Evolutionary conservation across 768 basidiomycete genomes (phyloP).

Genomic region (Pleurotus sapidus): DNA sequence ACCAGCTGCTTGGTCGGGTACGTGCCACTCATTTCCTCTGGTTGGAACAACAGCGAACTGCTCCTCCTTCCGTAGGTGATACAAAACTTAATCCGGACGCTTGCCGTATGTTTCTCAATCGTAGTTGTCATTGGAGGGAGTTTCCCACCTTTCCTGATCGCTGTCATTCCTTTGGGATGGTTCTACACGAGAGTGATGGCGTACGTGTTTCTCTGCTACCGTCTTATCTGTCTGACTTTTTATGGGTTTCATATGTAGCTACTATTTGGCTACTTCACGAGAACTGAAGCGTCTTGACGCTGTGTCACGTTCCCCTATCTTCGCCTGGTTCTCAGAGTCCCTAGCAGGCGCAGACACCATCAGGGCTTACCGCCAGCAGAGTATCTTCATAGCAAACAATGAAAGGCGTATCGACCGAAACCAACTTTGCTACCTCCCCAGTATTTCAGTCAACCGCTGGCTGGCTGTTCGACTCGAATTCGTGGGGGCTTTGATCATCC

Average conservation of each 20-base stretch:
- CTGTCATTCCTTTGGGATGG: conserved; percentile 71
- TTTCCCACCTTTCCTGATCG: conserved; percentile 80
- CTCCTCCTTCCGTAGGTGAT: conserved; percentile 35
- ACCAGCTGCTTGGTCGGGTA: conserved; percentile 73
- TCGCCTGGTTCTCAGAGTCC: conserved; percentile 80
- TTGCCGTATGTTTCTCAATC: conserved; percentile 56
- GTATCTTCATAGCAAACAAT: conserved; percentile 64
- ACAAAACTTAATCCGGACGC: conserved; percentile 65
- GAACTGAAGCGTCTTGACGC: conserved; percentile 89
- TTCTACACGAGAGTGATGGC: conserved; percentile 80
- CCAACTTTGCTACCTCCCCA: conserved; percentile 74
- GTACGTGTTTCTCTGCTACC: conserved; percentile 35
- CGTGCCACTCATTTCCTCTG: neutral
- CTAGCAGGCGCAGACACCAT: conserved; percentile 78
- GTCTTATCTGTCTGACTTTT: neutral
- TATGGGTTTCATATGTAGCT: conserved; percentile 40
- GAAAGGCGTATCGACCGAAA: conserved; percentile 81
- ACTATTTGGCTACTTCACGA: conserved; percentile 83
- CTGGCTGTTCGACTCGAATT: conserved; percentile 82
- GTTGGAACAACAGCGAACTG: neutral
- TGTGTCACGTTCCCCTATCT: conserved; percentile 87
- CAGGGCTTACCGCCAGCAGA: conserved; percentile 73
- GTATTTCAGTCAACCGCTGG: conserved; percentile 80
- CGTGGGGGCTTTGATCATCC: conserved; percentile 77
- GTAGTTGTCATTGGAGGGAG: conserved; percentile 73